Evolutionary conservation across 2,329 filamentous ascomycete genomes (phyloP).

Genomic region (Diplodia intermedia): DNA sequence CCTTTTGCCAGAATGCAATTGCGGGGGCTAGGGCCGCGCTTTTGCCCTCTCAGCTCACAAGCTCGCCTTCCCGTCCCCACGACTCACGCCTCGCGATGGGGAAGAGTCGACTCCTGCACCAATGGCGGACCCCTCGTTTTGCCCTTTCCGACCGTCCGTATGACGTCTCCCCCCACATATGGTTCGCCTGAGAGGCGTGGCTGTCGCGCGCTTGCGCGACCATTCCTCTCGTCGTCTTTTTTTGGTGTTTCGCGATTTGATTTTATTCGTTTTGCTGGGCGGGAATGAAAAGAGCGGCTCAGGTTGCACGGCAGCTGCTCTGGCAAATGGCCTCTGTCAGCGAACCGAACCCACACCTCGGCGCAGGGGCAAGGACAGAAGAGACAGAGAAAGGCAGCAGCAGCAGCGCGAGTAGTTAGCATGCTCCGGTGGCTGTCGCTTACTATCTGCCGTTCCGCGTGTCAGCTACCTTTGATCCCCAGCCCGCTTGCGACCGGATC

Average conservation of each 20-base stretch:
- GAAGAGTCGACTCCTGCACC: neutral
- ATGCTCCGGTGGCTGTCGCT: slow-evolving; percentile 19
- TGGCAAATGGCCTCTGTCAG: neutral
- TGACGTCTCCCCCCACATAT: slow-evolving; percentile 14
- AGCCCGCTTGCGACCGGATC: slow-evolving; percentile 14
- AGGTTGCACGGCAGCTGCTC: neutral
- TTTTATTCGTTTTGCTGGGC: neutral
- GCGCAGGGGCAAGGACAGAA: neutral
- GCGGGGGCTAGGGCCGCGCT: neutral
- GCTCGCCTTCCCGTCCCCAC: neutral
- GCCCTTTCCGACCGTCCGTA: neutral
- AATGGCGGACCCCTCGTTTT: slow-evolving; percentile 3
- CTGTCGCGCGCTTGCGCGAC: neutral
- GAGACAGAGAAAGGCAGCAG: neutral
- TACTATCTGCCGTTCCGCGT: slow-evolving; percentile 20
- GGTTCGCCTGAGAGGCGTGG: neutral
- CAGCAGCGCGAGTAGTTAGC: neutral
- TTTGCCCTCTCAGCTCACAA: neutral
- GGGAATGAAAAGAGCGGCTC: neutral
- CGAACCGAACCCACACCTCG: neutral
- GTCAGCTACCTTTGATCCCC: slow-evolving; percentile 16
- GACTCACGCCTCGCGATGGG: neutral
- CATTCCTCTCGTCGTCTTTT: neutral
- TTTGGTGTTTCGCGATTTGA: slow-evolving; percentile 2
- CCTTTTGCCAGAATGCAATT: neutral